Percentiles rank a stretch among this genome's conserved stretches.
Conservation (phyloP, 805 yeast species). For the Candida cerambycidarum region DNA sequence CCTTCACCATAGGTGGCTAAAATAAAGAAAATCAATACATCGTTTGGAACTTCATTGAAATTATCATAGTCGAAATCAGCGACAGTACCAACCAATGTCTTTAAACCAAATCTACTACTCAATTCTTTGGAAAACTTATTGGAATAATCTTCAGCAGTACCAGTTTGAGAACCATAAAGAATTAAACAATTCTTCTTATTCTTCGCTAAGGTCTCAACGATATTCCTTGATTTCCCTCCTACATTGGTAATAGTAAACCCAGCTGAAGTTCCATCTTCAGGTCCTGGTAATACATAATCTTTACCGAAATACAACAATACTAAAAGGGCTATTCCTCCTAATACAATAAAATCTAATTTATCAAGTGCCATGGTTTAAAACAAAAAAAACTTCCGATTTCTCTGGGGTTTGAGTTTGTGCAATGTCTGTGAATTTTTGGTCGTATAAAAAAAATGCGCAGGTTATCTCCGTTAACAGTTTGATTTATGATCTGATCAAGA, state of each 20-base stretch:
- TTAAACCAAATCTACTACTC: conserved; percentile 74
- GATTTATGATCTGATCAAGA: neutral
- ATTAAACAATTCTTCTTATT: conserved; percentile 76
- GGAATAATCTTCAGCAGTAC: conserved; percentile 97
- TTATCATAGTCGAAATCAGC: conserved; percentile 86
- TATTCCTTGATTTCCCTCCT: conserved; percentile 50
- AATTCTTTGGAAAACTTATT: conserved; percentile 87
- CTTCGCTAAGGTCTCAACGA: conserved; percentile 54
- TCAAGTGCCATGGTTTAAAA: conserved; percentile 78
- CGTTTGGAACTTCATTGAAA: conserved; percentile 60
- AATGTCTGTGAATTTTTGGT: neutral
- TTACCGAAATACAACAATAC: conserved; percentile 66
- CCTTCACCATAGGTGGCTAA: conserved; percentile 98
- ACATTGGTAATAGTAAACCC: conserved; percentile 28
- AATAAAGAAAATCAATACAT: conserved; percentile 63
- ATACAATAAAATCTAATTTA: conserved; percentile 66
- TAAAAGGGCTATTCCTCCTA: conserved; percentile 65
- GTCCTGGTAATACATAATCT: conserved; percentile 47
- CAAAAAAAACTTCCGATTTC: too few species aligned
- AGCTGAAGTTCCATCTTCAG: conserved; percentile 25
- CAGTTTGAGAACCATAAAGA: conserved; percentile 94
- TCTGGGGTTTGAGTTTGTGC: too few species aligned
- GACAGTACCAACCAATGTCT: conserved; percentile 81
- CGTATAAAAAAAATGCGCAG: conserved; percentile 1
- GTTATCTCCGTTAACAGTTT: neutral